Evolutionary conservation across 345 rosid genomes (phyloP), one percentile per base, ranked within the genome.

Genomic region (Pistacia integerrima): DNA sequence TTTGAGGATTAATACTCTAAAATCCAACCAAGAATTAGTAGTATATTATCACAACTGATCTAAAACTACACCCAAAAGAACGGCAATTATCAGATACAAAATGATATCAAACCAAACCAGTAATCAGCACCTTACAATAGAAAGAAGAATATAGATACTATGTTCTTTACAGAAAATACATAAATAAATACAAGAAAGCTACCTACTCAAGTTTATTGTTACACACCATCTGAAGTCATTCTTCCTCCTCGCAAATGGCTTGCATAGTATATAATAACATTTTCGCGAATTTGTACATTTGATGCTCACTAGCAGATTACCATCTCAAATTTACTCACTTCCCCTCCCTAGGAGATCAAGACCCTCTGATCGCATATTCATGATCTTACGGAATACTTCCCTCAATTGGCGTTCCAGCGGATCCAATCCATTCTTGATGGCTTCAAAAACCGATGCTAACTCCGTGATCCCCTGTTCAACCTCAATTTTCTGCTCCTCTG

Each of bases 301-400:
- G 51, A 61, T 54, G 74, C 77, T 51, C 61, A 49, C 11, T 38
- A 57, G 35, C 58, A 74, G 55, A 35, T 33, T 36, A 11, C 17
- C 22, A 17, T 22, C 12, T 62, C 48, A 4, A 57, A 52, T 69
- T 38, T 46, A 70, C 36, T 57, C 75, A 12, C 46, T 67, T 10
- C 69, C 67, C 18, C 68, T 68, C 16, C 67, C 67, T 55, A 72
- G 41, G 68, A 73, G 44, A 56, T 78, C 85, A 71, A 82, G 85
- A 13, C 81, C 84, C 64, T 85, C 85, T 5, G 80, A 76, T 56
- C 85, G 80, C 54, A 76, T 75, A 49, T 58, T 69, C 80, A 82
- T 74, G 63, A 85, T 85, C 64, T 64, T 83, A 16, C 69, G 83
- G 59, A 83, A 85, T 28, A 83, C 80, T 25, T 83, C 88, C 75